phyloP scores from a whole-genome alignment of 2,329 filamentous ascomycete species.

The Exophiala phaeomuriformis region DNA sequence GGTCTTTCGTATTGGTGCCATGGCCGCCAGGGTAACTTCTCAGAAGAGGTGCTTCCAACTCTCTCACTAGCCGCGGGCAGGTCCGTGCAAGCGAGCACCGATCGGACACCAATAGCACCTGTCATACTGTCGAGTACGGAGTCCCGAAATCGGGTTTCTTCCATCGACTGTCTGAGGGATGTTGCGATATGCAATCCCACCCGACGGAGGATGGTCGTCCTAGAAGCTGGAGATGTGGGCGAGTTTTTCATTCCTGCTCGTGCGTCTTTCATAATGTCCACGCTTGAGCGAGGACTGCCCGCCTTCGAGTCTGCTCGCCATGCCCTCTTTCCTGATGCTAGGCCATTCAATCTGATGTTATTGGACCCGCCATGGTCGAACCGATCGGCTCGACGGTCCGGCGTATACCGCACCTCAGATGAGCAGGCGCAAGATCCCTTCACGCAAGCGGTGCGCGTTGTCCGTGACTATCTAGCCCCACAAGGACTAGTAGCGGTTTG shows the following conservation, averaged over 20 bases:
- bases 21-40: conserved; percentile 1
- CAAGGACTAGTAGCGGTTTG: conserved; percentile 49
- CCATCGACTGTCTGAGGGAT: conserved; percentile 9
- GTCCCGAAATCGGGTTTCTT: conserved; percentile 10
- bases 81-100: not conserved
- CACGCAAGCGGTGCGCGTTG: conserved; percentile 36
- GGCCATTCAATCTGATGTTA: conserved; percentile 51
- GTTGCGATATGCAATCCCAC: conserved; percentile 11
- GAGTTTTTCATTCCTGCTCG: conserved; percentile 43
- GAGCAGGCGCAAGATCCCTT: conserved; percentile 26
- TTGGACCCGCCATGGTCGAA: conserved; percentile 61
- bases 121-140: conserved; percentile 20
- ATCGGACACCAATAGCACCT: not conserved
- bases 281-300: conserved; percentile 30
- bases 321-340: conserved; percentile 9
- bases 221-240: conserved; percentile 24
- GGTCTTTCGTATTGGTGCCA: conserved; percentile 7
- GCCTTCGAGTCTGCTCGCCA: conserved; percentile 29
- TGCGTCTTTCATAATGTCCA: conserved; percentile 43
- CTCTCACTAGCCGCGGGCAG: not conserved
- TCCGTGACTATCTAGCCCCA: conserved; percentile 39
- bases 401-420: conserved; percentile 40
- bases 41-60: conserved; percentile 1
- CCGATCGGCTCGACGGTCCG: conserved; percentile 49
- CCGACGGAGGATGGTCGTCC: not conserved